phyloP scores from a whole-genome alignment of 495 filamentous ascomycete species.

The Xylaria intraflava region DNA sequence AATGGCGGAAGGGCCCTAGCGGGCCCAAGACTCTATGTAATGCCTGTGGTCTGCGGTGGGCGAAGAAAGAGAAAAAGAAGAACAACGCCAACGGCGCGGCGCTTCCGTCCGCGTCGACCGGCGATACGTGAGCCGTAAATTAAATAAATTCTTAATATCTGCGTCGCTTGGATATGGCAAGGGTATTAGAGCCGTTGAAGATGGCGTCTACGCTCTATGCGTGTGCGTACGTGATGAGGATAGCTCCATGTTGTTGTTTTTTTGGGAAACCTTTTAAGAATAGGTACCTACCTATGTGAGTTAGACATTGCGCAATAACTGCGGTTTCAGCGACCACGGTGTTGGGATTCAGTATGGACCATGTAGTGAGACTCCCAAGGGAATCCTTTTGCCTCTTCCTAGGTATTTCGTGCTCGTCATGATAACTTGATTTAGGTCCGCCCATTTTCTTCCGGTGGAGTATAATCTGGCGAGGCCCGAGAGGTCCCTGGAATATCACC shows the following conservation, averaged over 20 bases:
- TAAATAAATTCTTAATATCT: background rate
- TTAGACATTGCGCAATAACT: no score
- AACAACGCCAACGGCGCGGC: slow-evolving; percentile 23
- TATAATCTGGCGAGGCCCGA: no score
- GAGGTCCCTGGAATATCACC: no score
- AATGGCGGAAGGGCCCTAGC: slow-evolving; percentile 92
- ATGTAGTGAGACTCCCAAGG: background rate
- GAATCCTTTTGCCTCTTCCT: no score
- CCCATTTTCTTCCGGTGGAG: no score
- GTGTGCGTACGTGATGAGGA: no score
- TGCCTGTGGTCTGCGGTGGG: slow-evolving; percentile 86
- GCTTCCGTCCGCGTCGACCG: slow-evolving; percentile 8
- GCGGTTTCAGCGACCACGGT: background rate
- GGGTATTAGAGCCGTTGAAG: background rate
- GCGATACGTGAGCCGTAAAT: slow-evolving; percentile 3
- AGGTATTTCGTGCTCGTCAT: no score
- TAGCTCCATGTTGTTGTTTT: no score
- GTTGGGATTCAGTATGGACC: background rate
- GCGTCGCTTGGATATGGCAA: background rate
- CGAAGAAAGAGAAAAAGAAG: slow-evolving; percentile 75
- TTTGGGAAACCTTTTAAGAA: no score
- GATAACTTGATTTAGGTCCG: no score
- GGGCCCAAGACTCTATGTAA: slow-evolving; percentile 97
- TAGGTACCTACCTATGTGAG: no score
- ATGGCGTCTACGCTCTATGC: background rate